A percentile compares a stretch with the other conserved stretches of the same genome.
Evolutionary conservation across 2,329 filamentous ascomycete species (phyloP).

Genomic region (Diaporthe citriasiana): DNA sequence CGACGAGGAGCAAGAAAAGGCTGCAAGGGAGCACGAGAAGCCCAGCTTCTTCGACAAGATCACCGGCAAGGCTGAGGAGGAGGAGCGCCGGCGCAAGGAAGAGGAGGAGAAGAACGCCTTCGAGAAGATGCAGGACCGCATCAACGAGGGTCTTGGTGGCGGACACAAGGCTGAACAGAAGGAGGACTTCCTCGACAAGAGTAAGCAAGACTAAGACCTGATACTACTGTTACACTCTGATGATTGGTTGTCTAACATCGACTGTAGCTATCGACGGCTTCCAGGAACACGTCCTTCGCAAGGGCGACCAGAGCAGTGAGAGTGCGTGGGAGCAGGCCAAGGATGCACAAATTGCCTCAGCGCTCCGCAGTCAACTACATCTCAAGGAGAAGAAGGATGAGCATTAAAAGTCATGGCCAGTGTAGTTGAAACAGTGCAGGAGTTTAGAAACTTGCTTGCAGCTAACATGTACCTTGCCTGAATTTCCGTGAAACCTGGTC

Average conservation of each 20-base stretch:
- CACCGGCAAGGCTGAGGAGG: constrained; percentile 39
- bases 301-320: constrained; percentile 81
- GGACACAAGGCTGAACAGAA: constrained; percentile 83
- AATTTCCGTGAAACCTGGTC: not conserved
- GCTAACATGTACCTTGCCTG: not conserved
- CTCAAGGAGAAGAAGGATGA: constrained; percentile 32
- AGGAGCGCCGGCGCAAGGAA: constrained; percentile 37
- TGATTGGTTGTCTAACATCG: not conserved
- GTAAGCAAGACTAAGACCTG: constrained; percentile 57
- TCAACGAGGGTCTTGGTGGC: constrained; percentile 80
- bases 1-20: constrained; percentile 18
- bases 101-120: constrained; percentile 36
- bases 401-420: not conserved
- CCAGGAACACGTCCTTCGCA: constrained; percentile 80
- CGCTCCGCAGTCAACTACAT: constrained; percentile 72
- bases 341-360: constrained; percentile 83
- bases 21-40: constrained; percentile 15
- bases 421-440: not conserved
- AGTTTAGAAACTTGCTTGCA: too few species aligned
- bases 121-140: constrained; percentile 63
- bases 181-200: constrained; percentile 85
- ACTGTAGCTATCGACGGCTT: constrained; percentile 78
- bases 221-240: too few species aligned
- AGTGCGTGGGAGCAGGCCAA: constrained; percentile 84
- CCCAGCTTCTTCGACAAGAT: constrained; percentile 37